Conservation (phyloP, 2,329 filamentous ascomycete genomes). For the Saccharata proteae region DNA sequence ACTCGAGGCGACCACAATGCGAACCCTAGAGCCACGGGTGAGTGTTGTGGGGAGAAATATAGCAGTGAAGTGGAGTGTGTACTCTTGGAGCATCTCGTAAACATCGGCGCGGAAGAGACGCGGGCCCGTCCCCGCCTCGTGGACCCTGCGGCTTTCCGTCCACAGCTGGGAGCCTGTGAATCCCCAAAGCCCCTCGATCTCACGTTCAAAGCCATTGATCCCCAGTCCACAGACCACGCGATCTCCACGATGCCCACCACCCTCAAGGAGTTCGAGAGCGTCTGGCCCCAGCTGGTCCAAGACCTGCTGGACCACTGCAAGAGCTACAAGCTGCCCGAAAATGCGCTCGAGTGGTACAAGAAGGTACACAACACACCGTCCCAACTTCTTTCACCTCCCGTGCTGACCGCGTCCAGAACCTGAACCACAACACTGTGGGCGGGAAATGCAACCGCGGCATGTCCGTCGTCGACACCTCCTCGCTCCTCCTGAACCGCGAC, state of each 20-base stretch:
- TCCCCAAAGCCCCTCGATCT: too few relatives aligned
- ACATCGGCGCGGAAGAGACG: too few relatives aligned
- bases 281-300: slow-evolving; percentile 77
- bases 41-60: too few relatives aligned
- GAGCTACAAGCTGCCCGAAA: slow-evolving; percentile 69
- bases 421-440: slow-evolving; percentile 77
- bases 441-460: slow-evolving; percentile 99
- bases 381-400: slow-evolving; percentile 3
- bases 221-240: too few relatives aligned
- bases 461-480: slow-evolving; percentile 86
- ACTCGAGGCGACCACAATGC: too few relatives aligned
- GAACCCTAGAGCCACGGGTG: too few relatives aligned
- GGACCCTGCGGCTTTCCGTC: too few relatives aligned
- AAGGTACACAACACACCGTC: slow-evolving; percentile 40
- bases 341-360: slow-evolving; percentile 78
- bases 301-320: slow-evolving; percentile 69
- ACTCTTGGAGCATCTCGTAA: too few relatives aligned
- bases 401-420: slow-evolving; percentile 42
- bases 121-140: too few relatives aligned
- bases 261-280: slow-evolving; percentile 74
- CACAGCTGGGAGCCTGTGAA: too few relatives aligned
- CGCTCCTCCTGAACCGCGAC: slow-evolving; percentile 60
- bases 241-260: slow-evolving; percentile 52
- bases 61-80: too few relatives aligned
- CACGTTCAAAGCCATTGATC: too few relatives aligned